These are phyloP conservation scores for Pleurotus cornucopiae DNA, from an alignment of 768 basidiomycete species.

Conservation along the genomic window DNA sequence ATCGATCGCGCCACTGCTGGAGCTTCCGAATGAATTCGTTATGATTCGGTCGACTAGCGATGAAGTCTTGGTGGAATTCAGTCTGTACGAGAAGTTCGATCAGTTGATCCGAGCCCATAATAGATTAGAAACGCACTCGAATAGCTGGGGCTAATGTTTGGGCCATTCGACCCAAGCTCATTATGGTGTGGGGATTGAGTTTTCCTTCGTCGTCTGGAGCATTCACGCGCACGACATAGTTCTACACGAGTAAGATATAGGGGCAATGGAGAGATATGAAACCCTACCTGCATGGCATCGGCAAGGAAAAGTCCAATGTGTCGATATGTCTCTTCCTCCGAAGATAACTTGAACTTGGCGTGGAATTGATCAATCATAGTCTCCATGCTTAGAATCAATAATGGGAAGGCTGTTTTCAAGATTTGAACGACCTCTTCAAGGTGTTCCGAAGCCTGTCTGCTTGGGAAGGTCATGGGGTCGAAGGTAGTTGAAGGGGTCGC, in stretches of 20 bases:
- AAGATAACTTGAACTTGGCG: conserved; percentile 79
- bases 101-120: neutral
- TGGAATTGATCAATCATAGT: conserved; percentile 95
- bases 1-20: conserved; percentile 91
- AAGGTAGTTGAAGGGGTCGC: conserved; percentile 13
- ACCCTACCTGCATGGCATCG: conserved; percentile 75
- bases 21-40: conserved; percentile 86
- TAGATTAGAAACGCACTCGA: conserved; percentile 39
- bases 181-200: conserved; percentile 49
- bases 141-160: conserved; percentile 52
- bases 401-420: conserved; percentile 92
- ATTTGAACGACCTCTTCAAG: conserved; percentile 93
- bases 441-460: conserved; percentile 78
- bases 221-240: conserved; percentile 65
- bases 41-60: conserved; percentile 71
- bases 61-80: conserved; percentile 89
- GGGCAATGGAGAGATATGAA: neutral
- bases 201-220: conserved; percentile 65
- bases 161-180: conserved; percentile 56
- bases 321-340: conserved; percentile 94
- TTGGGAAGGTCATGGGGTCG: conserved; percentile 25
- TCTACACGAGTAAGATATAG: conserved; percentile 32
- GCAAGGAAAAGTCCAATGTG: conserved; percentile 82
- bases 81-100: conserved; percentile 39
- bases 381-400: conserved; percentile 92